These are phyloP conservation scores for Melastoma malabathricum DNA, from an alignment of 345 rosid genomes.

Conservation along the genomic window DNA sequence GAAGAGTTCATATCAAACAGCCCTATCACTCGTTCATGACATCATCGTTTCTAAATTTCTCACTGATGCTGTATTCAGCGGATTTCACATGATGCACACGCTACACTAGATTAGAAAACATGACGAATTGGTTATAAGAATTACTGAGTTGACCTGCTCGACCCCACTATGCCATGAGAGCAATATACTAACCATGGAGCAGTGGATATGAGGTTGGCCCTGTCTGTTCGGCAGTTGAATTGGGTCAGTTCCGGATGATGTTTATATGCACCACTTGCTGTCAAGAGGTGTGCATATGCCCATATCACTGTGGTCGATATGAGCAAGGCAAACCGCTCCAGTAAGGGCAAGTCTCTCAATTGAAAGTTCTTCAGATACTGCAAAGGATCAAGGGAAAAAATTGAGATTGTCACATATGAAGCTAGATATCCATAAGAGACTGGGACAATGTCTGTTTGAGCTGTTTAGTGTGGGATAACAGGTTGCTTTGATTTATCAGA, in stretches of 20 bases:
- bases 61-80: too few relatives aligned
- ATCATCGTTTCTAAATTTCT: too few relatives aligned
- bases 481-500: background rate
- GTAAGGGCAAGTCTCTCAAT: constrained; percentile 47
- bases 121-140: background rate
- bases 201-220: constrained; percentile 93
- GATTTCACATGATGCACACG: too few relatives aligned
- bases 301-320: constrained; percentile 68
- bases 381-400: constrained; percentile 9
- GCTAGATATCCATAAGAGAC: background rate
- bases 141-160: background rate
- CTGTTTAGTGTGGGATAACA: too few relatives aligned
- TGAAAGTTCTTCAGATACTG: constrained; percentile 82
- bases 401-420: background rate
- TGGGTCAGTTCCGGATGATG: constrained; percentile 73
- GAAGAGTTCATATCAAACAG: constrained; percentile 5
- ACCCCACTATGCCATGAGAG: background rate
- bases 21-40: background rate
- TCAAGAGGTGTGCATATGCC: constrained; percentile 95
- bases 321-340: constrained; percentile 81
- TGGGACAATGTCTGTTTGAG: too few relatives aligned
- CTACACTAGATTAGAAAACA: too few relatives aligned
- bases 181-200: constrained; percentile 69
- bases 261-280: constrained; percentile 94
- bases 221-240: constrained; percentile 80